phyloP scores from a whole-genome alignment of 2,329 filamentous ascomycete genomes.

The Stagonosporopsis tanaceti region DNA sequence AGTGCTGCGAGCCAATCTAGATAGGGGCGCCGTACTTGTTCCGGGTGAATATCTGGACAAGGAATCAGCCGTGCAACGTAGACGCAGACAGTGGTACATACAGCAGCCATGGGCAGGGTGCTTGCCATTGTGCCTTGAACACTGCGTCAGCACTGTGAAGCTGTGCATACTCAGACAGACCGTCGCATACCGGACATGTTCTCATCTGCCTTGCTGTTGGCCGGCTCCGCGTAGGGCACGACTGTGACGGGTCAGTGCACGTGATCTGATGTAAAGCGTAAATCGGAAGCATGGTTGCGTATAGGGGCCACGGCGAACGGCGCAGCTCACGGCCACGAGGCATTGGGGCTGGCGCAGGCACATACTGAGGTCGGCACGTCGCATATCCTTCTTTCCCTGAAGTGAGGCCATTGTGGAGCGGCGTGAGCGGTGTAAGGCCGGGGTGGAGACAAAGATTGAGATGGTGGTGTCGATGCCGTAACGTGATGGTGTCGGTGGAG shows the following conservation, averaged over 20 bases:
- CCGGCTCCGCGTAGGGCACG: conserved; percentile 85
- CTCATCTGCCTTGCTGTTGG: conserved; percentile 66
- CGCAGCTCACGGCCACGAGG: neutral
- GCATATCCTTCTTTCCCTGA: conserved; percentile 71
- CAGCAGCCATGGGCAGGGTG: conserved; percentile 91
- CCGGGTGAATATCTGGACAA: conserved; percentile 78
- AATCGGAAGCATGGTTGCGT: conserved; percentile 16
- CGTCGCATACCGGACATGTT: conserved; percentile 73
- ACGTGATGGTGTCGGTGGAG: conserved; percentile 9
- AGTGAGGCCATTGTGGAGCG: conserved; percentile 65
- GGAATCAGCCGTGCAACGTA: conserved; percentile 39
- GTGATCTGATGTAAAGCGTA: conserved; percentile 30
- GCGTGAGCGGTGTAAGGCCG: conserved; percentile 26
- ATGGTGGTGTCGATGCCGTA: conserved; percentile 21
- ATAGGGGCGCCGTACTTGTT: conserved; percentile 70
- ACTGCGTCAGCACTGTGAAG: conserved; percentile 10
- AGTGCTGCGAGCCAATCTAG: conserved; percentile 24
- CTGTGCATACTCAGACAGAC: neutral
- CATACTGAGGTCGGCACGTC: conserved; percentile 75
- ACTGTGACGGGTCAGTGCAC: conserved; percentile 62
- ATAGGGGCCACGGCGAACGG: conserved; percentile 10
- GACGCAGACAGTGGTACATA: conserved; percentile 51
- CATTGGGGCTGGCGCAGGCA: conserved; percentile 20
- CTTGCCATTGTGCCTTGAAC: conserved; percentile 68
- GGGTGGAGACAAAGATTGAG: conserved; percentile 25